Evolutionary conservation across 768 basidiomycete species (phyloP), one percentile per base, ranked within the genome.

Genomic region (Podaxis sp.): DNA sequence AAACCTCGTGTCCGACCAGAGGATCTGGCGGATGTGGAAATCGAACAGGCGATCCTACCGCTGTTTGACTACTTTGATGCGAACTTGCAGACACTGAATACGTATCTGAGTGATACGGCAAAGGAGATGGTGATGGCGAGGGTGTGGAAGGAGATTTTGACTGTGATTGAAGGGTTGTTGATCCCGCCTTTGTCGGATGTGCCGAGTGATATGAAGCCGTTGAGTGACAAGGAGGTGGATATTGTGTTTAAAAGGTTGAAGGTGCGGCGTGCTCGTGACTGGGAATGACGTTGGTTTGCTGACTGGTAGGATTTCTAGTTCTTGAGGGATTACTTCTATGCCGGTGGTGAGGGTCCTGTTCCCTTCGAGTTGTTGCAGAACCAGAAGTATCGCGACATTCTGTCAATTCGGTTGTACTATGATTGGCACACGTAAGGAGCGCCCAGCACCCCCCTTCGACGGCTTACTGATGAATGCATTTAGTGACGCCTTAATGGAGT

Each of bases 201-300:
- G 17, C 80, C 89, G 9, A 94, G 94, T 49, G 91, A 94, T 58
- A 90, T 98, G 93, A 90, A 92, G 67, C 90, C 95, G 1, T 73
- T 99, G 71, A 88, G 83, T 27, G 97, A 98, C 69, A 96, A 96
- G 75, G 97, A 98, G 76, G 91, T 98, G 40, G 97, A 98, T 72
- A 90, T 98, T 63, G 96, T 96, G n/a, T 94, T 98, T 79, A 96
- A 95, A 73, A 98, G 97, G 94, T 73, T 98, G 58, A 96, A 95
- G 87, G 95, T 92, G 64, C 6, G 4, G 41, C 37, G 6, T 41
- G 2, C 17, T 5, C 12, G 11, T 38, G 41, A 5, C 6, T 6
- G 8, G 15, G 12, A 54, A 36, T 33, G 4, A n/a, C 13, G 8
- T 47, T 27, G 41, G 50, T 29, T 61, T 17, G 33, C 6, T 27